phyloP scores from a whole-genome alignment of 1,284 basidiomycete genomes.

The Mycosarcoma maydis region DNA sequence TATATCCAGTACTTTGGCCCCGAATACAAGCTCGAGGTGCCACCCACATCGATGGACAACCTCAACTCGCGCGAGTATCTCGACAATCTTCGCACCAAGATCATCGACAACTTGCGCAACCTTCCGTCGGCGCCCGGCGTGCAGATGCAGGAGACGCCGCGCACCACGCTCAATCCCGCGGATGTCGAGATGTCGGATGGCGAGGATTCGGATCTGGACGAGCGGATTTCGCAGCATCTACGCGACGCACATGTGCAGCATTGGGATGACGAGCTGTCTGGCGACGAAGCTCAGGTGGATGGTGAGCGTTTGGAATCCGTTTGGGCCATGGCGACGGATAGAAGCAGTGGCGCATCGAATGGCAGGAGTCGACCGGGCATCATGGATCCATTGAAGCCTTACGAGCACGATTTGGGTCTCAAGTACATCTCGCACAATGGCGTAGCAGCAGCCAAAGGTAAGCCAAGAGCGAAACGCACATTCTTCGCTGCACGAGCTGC shows the following conservation, averaged over 20 bases:
- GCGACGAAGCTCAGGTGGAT: slow-evolving; percentile 43
- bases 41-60: slow-evolving; percentile 92
- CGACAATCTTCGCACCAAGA: slow-evolving; percentile 78
- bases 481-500: slow-evolving; percentile 51
- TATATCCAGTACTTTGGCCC: slow-evolving; percentile 99
- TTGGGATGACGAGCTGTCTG: slow-evolving; percentile 62
- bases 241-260: slow-evolving; percentile 59
- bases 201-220: slow-evolving; percentile 68
- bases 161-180: slow-evolving; percentile 71
- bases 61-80: slow-evolving; percentile 86
- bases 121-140: slow-evolving; percentile 86
- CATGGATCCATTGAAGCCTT: slow-evolving; percentile 37
- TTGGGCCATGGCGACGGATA: slow-evolving; percentile 20
- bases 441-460: slow-evolving; percentile 26
- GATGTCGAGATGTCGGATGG: slow-evolving; percentile 68
- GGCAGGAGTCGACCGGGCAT: slow-evolving; percentile 26
- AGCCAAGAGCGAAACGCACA: slow-evolving; percentile 43
- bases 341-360: slow-evolving; percentile 7
- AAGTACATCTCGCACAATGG: slow-evolving; percentile 45
- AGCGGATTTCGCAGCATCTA: slow-evolving; percentile 61
- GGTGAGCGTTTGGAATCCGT: slow-evolving; percentile 7
- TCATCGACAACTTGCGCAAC: slow-evolving; percentile 81
- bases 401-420: slow-evolving; percentile 39
- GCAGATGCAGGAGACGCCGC: slow-evolving; percentile 83
- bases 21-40: slow-evolving; percentile 89